Conservation (phyloP, 2,329 filamentous ascomycete species). For the Aspergillus hiratsukae region DNA sequence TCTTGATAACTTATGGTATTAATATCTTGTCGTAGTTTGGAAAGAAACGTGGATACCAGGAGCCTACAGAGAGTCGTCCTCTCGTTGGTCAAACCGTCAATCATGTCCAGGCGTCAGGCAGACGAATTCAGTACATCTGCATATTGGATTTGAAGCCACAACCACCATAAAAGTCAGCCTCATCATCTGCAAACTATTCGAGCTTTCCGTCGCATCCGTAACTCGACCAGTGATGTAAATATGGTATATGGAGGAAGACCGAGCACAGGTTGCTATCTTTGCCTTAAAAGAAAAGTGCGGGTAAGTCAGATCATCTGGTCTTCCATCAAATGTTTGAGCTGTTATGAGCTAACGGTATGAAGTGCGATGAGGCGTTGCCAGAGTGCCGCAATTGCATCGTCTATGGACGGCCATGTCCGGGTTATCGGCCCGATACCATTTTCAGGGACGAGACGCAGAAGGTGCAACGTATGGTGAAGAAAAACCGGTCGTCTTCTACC, state of each 20-base stretch:
- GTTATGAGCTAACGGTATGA: conserved; percentile 8
- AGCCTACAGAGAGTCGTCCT: background rate
- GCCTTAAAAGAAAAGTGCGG: conserved; percentile 39
- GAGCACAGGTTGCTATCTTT: conserved; percentile 38
- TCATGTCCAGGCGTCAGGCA: conserved; percentile 10
- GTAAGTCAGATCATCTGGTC: conserved; percentile 19
- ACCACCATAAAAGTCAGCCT: background rate
- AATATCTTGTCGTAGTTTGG: background rate
- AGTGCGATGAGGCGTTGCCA: conserved; percentile 37
- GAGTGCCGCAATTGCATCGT: conserved; percentile 33
- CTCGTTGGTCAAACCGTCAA: background rate
- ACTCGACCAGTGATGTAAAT: conserved; percentile 3
- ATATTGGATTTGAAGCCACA: background rate
- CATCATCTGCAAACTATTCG: background rate
- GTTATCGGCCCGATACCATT: conserved; percentile 32
- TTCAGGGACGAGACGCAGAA: conserved; percentile 33
- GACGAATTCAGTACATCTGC: conserved; percentile 3
- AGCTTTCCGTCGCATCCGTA: background rate
- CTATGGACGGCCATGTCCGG: conserved; percentile 35
- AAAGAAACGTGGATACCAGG: background rate
- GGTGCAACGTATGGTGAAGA: conserved; percentile 25
- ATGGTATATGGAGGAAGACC: conserved; percentile 42
- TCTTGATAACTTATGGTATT: background rate
- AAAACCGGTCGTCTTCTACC: conserved; percentile 2
- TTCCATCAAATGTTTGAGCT: background rate